A percentile compares a stretch with the other conserved stretches of the same genome.
phyloP scores from a whole-genome alignment of 2,329 filamentous ascomycete species.

The Fusarium pseudonygamai region DNA sequence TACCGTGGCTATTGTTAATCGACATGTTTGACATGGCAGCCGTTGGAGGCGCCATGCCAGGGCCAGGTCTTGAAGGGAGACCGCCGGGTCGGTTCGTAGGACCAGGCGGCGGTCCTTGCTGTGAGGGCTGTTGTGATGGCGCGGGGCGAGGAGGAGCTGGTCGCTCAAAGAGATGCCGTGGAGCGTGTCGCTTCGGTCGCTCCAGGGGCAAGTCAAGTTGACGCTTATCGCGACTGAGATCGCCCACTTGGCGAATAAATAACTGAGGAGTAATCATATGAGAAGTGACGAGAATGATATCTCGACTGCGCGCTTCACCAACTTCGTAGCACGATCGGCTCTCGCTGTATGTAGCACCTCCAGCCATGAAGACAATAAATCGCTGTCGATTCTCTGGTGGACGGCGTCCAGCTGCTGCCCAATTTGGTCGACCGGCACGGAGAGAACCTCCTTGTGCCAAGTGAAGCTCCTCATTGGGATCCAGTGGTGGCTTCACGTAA shows the following conservation, averaged over 20 bases:
- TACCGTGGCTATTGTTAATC: constrained; percentile 47
- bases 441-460: constrained; percentile 75
- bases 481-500: constrained; percentile 75
- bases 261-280: constrained; percentile 91
- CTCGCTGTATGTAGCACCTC: constrained; percentile 94
- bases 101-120: constrained; percentile 19
- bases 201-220: constrained; percentile 84
- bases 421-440: constrained; percentile 91
- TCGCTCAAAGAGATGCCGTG: constrained; percentile 85
- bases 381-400: constrained; percentile 84
- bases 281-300: constrained; percentile 87
- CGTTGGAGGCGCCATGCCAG: constrained; percentile 54
- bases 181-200: constrained; percentile 80
- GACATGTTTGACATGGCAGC: constrained; percentile 66
- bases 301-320: constrained; percentile 74
- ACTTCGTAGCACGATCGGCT: constrained; percentile 89
- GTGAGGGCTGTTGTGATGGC: constrained; percentile 40
- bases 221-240: constrained; percentile 79
- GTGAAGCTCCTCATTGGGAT: constrained; percentile 67
- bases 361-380: constrained; percentile 93
- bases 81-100: constrained; percentile 38
- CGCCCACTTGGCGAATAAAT: constrained; percentile 83
- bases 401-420: constrained; percentile 84
- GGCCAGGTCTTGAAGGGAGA: constrained; percentile 39
- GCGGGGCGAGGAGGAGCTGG: constrained; percentile 62